Base-by-base conservation (phyloP, 2,329 filamentous ascomycete species). In the Exophiala dermatitidis region DNA sequence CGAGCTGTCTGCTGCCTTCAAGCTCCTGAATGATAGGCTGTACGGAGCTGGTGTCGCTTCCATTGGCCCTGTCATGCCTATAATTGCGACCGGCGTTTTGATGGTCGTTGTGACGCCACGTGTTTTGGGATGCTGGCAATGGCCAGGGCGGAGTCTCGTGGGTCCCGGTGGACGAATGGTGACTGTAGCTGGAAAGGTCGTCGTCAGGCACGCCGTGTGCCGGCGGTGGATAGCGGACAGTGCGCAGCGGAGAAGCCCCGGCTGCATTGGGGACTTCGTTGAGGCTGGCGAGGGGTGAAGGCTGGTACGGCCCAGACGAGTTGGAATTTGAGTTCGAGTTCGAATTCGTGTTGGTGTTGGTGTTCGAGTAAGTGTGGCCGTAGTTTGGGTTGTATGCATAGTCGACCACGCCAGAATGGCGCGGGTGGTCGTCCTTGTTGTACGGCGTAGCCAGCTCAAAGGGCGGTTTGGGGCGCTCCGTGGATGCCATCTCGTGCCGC, bases 371-470 rank as follows among this genome's bases (percentile, higher is more conserved):
- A 4, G 58, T 58, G 45, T 60, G 58, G 4, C 58, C 58, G 41
- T 49, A 58, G 32, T 53, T 50, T 3, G 52, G 41, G 29, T 58
- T 53, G 48, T 60, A 59, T 2, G 56, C 58, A 38, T 54, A 58
- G 46, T 60, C 58, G n/a, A 48, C 43, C 12, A 54, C 50, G 6
- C 46, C 52, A 7, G 53, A 57, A 34, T 59, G 48, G 3, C 56
- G 56, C 2, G 56, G 56, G 7, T 60, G 53, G n/a, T 48, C 47
- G 33, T 50, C 45, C 33, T 38, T 51, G 46, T 60, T 60, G 56
- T 59, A 60, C 7, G 51, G 53, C 12, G 58, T 60, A 4, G 58
- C 58, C 26, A 60, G 41, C 43, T 60, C 58, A 44, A 52, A 59
- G n/a, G 58, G 58, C 6, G 58, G 53, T 44, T 57, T 58, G 28